These are phyloP conservation scores for Xylariomycetidae sp. DNA, from an alignment of 2,329 filamentous ascomycete genomes.

Conservation along the genomic window DNA sequence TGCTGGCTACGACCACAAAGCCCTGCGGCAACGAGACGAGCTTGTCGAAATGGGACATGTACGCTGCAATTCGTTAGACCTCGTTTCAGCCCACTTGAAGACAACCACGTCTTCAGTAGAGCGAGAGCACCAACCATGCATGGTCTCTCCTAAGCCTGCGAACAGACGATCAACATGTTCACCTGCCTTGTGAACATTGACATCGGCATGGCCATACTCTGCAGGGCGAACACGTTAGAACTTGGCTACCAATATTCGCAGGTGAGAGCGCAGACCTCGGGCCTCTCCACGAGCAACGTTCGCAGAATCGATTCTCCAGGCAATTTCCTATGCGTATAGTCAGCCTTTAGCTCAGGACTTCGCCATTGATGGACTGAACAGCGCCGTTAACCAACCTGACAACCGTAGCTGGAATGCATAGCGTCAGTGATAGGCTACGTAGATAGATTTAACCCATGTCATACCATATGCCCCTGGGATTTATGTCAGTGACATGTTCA, in stretches of 20 bases:
- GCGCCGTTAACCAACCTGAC: slow-evolving; percentile 36
- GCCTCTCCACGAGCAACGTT: slow-evolving; percentile 45
- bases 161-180: slow-evolving; percentile 74
- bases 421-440: slow-evolving; percentile 26
- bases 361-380: background rate
- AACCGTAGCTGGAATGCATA: slow-evolving; percentile 42
- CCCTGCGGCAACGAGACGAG: slow-evolving; percentile 64
- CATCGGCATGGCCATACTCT: slow-evolving; percentile 66
- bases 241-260: background rate
- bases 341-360: background rate
- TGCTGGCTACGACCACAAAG: slow-evolving; percentile 70
- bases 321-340: slow-evolving; percentile 38
- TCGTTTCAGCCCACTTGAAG: slow-evolving; percentile 1
- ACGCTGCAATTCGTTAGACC: slow-evolving; percentile 34
- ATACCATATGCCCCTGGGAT: slow-evolving; percentile 22
- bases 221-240: slow-evolving; percentile 4
- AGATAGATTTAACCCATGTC: slow-evolving; percentile 19
- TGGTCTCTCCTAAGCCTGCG: slow-evolving; percentile 61
- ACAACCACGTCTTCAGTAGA: background rate
- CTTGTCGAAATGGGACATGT: slow-evolving; percentile 91
- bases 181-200: slow-evolving; percentile 54
- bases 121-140: slow-evolving; percentile 36
- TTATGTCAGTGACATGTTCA: slow-evolving; percentile 9
- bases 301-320: slow-evolving; percentile 57
- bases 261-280: slow-evolving; percentile 1